Conservation (phyloP, 2,329 filamentous ascomycete genomes). For the Colletotrichum kahawae region DNA sequence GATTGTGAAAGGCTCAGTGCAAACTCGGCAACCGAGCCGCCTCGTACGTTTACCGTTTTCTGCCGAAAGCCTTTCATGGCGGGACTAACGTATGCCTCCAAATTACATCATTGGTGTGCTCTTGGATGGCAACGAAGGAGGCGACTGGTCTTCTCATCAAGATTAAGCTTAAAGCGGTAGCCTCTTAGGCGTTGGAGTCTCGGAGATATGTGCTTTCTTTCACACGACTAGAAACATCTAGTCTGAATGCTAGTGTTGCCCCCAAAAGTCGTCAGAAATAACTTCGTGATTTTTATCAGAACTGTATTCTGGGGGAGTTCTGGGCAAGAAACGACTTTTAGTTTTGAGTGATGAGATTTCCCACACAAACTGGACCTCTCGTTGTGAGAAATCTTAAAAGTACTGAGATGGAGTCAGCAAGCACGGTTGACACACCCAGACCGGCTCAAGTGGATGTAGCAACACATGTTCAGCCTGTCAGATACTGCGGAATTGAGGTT, state of each 20-base stretch:
- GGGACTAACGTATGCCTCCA: background rate
- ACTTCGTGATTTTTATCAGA: background rate
- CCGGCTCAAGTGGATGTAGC: background rate
- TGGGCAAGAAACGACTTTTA: background rate
- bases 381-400: background rate
- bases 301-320: background rate
- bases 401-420: background rate
- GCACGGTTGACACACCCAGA: background rate
- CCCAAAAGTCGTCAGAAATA: background rate
- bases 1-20: background rate
- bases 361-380: accelerated
- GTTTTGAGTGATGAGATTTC: background rate
- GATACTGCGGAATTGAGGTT: background rate
- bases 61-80: background rate
- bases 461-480: background rate
- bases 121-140: background rate
- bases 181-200: background rate
- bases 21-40: background rate
- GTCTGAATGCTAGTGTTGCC: background rate
- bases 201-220: background rate
- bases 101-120: background rate
- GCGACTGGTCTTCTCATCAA: background rate
- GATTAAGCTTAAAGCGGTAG: background rate
- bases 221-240: background rate
- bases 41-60: background rate